Base-by-base conservation (phyloP, 2,329 filamentous ascomycete species). In the Colletotrichum tamarilloi region DNA sequence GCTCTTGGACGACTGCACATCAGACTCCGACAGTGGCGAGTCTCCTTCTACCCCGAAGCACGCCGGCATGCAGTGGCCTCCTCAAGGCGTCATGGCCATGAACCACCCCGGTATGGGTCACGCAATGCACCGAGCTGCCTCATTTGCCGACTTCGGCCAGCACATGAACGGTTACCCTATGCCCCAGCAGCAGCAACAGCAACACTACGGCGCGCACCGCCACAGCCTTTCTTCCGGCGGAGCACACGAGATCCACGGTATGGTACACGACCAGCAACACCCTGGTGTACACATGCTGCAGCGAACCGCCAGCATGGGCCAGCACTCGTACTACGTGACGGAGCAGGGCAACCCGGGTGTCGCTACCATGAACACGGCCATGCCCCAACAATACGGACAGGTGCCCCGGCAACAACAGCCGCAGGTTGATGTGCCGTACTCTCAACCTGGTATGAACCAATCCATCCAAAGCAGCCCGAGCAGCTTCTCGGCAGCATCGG, bases 321-420 rank as follows among this genome's bases (percentile, higher is more conserved):
- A 85, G 66, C 79, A 82, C 46, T 79, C 81, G 6, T 90, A 87
- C 78, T 92, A 91, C 76, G 85, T 92, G 35, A 87, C 90, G 1
- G 90, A 92, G 69, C 88, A 91, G 75, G 87, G 85, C 78, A 91
- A 91, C 76, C 89, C 90, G 11, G 89, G 87, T 14, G 87, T 92
- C 6, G 90, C 89, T 38, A 92, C 89, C 14, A 88, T 92, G 86
- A 90, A 88, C 80, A 86, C 88, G 12, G 86, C 84, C 7, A 81
- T 89, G 60, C 83, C 85, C n/a, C 80, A 84, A 7, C 82, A 86
- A 69, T 89, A 89, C 79, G 70, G 67, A 38, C 87, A 89, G 63
- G 83, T 89, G 62, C 84, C 86, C n/a, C 84, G 85, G 46, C 85
- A 86, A 75, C 72, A 74, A 38, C 67, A 73, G 62, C 56, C 62